Evolutionary conservation across 306 rosid species (phyloP).

Genomic region (Clitoria ternatea): DNA sequence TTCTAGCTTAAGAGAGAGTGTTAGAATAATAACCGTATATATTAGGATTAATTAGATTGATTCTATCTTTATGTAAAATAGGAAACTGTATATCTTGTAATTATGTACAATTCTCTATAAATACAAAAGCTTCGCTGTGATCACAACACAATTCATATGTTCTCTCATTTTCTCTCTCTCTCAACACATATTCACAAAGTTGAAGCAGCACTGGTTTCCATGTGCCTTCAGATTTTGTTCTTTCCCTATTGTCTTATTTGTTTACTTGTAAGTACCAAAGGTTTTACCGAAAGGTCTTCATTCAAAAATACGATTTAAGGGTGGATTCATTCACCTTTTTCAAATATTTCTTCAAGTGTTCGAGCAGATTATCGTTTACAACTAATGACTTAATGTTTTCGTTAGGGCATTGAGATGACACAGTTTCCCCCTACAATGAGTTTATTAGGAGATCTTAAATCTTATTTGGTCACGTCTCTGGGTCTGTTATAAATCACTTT

Average conservation of each 20-base stretch:
- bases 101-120: no score
- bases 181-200: neutral
- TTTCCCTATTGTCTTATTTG: neutral
- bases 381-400: neutral
- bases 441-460: neutral
- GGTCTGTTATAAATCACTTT: constrained; percentile 12
- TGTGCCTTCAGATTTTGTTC: neutral
- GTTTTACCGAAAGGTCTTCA: neutral
- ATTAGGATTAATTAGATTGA: no score
- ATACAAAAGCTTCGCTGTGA: no score
- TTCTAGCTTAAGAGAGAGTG: no score
- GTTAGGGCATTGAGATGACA: neutral
- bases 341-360: neutral
- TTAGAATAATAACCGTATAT: no score
- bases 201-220: neutral
- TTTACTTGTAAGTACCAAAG: neutral
- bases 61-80: no score
- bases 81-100: no score
- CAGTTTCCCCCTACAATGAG: neutral
- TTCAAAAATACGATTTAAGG: neutral
- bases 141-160: no score
- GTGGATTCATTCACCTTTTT: neutral
- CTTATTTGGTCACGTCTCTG: neutral
- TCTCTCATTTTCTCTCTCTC: no score
- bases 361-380: neutral